These are phyloP conservation scores for Dactylis glomerata DNA, from an alignment of 176 grass and related monocot genomes.

Conservation along the genomic window DNA sequence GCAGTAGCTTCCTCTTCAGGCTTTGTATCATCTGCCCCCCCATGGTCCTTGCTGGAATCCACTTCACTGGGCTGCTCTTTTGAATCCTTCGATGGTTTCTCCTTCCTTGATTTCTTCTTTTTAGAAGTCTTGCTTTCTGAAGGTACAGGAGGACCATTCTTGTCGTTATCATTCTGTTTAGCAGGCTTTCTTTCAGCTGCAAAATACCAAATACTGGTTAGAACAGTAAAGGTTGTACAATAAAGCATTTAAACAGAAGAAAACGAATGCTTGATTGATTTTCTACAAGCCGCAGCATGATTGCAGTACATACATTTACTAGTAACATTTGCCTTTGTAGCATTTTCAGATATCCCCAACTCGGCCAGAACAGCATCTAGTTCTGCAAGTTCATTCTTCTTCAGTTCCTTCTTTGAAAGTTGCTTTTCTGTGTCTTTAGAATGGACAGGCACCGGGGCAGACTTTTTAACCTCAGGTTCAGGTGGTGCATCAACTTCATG, in stretches of 20 bases:
- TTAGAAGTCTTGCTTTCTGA: constrained; percentile 58
- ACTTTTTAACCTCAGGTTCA: constrained; percentile 25
- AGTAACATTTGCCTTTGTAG: not conserved
- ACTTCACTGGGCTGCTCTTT: constrained; percentile 38
- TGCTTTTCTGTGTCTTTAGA: constrained; percentile 64
- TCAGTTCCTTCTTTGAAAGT: constrained; percentile 75
- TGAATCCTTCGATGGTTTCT: constrained; percentile 41
- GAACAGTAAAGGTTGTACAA: not conserved
- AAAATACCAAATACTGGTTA: not conserved
- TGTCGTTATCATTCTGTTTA: constrained; percentile 33
- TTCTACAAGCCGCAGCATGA: not conserved
- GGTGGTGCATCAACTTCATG: constrained; percentile 38
- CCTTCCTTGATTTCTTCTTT: constrained; percentile 69
- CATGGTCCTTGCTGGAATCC: constrained; percentile 30
- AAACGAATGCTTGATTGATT: not conserved
- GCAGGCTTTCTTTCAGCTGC: constrained; percentile 30
- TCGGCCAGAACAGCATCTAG: constrained; percentile 69
- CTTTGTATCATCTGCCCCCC: constrained; percentile 19
- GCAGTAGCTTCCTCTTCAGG: constrained; percentile 35
- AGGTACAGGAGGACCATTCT: constrained; percentile 20
- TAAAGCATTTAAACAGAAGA: not conserved
- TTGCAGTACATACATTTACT: constrained; percentile 15
- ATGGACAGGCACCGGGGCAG: constrained; percentile 19
- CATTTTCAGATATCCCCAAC: constrained; percentile 48
- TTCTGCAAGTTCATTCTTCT: constrained; percentile 73